Evolutionary conservation across 179 eudicot genomes (phyloP), one percentile per base, ranked within the genome.

Genomic region (Pouteria campechiana): DNA sequence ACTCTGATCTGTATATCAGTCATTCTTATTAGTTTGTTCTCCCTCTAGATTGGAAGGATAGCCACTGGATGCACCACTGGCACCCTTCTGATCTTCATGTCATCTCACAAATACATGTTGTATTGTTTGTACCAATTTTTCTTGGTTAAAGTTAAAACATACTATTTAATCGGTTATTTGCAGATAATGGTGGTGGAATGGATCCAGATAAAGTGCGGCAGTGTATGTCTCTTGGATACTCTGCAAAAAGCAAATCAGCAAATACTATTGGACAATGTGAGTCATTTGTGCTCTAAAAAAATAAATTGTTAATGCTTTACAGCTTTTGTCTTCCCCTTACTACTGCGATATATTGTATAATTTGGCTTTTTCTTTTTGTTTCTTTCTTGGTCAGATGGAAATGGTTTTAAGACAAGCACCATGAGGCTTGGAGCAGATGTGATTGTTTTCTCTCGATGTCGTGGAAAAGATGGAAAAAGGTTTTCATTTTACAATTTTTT

Each of bases 341-440:
- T 16, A 2, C 22, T 28, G 11, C 30, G 50, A 7, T n/a, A 2
- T 4, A 5, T 13, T 17, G 31, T 2, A 17, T 9, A 2, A 11
- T 30, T 22, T 20, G 19, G 31, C n/a, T 12, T 2, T 17, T 48
- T 11, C 38, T 27, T 54, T 6, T 14, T 23, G 23, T 3, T 6
- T 17, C 20, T n/a, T 22, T 9, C 33, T 37, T 25, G 21, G 18
- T 23, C 64, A 85, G 95, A 87, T 68, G 96, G 94, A 38, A 87
- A 87, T 67, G 96, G 94, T 29, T 87, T 87, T 19, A 87, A 87
- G 78, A 87, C 96, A 3, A 86, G 96, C 54, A 83, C 93, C 1
- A 86, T 86, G 96, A 83, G 96, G 69, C 89, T 86, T 15, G 89
- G 93, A 31, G 93, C 86, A 9, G 96, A 83, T 68, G 93, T 79